Percentiles rank a stretch among this genome's conserved stretches.
Conservation (phyloP, 2,329 filamentous ascomycete genomes). For the Microsporum audouinii region DNA sequence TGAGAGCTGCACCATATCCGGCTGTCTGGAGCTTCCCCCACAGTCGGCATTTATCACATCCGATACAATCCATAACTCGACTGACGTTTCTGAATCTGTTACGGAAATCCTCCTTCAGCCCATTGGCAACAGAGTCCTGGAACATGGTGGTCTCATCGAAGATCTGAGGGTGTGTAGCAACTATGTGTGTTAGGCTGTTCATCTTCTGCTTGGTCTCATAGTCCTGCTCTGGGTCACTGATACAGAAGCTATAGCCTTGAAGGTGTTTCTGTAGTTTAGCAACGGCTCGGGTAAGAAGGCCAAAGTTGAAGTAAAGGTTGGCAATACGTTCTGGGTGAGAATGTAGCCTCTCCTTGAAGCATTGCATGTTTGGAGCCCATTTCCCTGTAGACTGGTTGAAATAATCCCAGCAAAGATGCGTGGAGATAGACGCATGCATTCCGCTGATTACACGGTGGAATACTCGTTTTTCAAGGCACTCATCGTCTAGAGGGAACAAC, state of each 20-base stretch:
- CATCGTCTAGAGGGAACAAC: conserved; percentile 68
- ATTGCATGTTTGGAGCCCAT: conserved; percentile 83
- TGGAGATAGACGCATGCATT: conserved; percentile 96
- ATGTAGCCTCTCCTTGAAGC: conserved; percentile 80
- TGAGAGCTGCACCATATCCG: conserved; percentile 87
- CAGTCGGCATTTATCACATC: conserved; percentile 94
- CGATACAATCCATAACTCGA: conserved; percentile 95
- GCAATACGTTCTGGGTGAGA: conserved; percentile 79
- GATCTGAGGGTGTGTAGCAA: conserved; percentile 58
- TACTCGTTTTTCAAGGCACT: conserved; percentile 96
- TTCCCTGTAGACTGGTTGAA: conserved; percentile 87
- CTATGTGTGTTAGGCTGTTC: conserved; percentile 58
- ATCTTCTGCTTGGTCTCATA: conserved; percentile 69
- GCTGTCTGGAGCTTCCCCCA: conserved; percentile 97
- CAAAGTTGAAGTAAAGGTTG: conserved; percentile 99
- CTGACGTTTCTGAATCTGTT: conserved; percentile 96
- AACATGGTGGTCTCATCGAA: conserved; percentile 98
- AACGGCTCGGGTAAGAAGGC: conserved; percentile 80
- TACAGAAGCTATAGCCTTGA: conserved; percentile 79
- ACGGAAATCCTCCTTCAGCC: conserved; percentile 90
- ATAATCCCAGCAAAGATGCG: conserved; percentile 92
- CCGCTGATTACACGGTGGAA: conserved; percentile 92
- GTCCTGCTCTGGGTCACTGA: conserved; percentile 71
- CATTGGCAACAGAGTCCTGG: conserved; percentile 52
- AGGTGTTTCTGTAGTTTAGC: conserved; percentile 80